phyloP scores from a whole-genome alignment of 1,284 basidiomycete species.

The Butyriboletus appendiculatus region DNA sequence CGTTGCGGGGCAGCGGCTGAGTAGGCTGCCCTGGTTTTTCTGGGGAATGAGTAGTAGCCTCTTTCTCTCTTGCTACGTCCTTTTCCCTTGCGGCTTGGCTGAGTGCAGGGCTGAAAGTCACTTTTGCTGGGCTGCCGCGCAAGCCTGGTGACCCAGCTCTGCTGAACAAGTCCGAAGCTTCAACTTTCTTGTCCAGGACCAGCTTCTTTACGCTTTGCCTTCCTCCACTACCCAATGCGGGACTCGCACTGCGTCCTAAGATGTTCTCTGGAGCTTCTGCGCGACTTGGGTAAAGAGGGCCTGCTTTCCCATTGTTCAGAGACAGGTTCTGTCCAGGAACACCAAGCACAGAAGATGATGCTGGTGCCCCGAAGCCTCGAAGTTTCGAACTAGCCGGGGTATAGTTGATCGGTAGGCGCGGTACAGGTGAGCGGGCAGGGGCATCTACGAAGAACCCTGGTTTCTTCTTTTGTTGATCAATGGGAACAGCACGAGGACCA shows the following conservation, averaged over 20 bases:
- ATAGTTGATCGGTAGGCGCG: slow-evolving; percentile 60
- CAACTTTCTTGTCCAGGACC: slow-evolving; percentile 81
- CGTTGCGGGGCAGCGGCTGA: slow-evolving; percentile 45
- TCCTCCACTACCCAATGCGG: slow-evolving; percentile 67
- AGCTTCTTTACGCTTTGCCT: slow-evolving; percentile 94
- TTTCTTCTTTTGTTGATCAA: slow-evolving; percentile 74
- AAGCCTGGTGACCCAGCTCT: slow-evolving; percentile 50
- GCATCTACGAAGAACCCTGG: slow-evolving; percentile 68
- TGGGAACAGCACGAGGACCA: slow-evolving; percentile 58
- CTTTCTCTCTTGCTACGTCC: slow-evolving; percentile 70
- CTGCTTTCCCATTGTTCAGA: slow-evolving; percentile 53
- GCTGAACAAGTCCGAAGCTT: slow-evolving; percentile 66
- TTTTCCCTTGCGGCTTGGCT: slow-evolving; percentile 73
- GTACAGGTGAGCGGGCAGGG: slow-evolving; percentile 64
- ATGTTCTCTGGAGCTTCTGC: slow-evolving; percentile 54
- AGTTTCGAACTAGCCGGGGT: slow-evolving; percentile 65
- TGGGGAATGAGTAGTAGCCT: slow-evolving; percentile 37
- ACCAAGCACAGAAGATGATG: slow-evolving; percentile 36
- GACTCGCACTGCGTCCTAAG: slow-evolving; percentile 62
- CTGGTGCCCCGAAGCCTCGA: slow-evolving; percentile 64
- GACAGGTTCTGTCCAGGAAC: slow-evolving; percentile 39
- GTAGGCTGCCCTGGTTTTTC: slow-evolving; percentile 28
- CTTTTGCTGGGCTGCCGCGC: slow-evolving; percentile 47
- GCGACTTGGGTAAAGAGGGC: slow-evolving; percentile 52
- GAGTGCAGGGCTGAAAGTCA: slow-evolving; percentile 72